Evolutionary conservation across 2,329 filamentous ascomycete species (phyloP), one percentile per base, ranked within the genome.

Genomic region (Xylaria sp.): DNA sequence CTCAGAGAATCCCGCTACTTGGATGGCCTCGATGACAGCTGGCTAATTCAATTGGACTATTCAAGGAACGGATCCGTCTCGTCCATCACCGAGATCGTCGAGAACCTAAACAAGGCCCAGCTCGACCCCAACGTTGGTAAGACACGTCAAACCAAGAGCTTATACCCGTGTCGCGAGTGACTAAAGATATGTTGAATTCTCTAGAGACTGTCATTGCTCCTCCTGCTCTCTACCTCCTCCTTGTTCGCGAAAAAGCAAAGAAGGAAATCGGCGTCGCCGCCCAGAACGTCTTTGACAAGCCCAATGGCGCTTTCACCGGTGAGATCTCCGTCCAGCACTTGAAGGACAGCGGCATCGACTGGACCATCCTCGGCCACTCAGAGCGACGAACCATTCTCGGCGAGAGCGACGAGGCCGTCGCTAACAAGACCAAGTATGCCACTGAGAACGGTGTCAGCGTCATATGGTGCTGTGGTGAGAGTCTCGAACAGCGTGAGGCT

Each of bases 401-500:
- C 78, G 95, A 99, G 85, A 86, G 86, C 69, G 92, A 97, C 79
- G 84, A 88, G 71, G 89, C 95, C 72, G 88, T 98, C 70, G 92
- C 94, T 67, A 87, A 85, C 82, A 99, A 99, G 91, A 95, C 93
- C 79, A 97, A 96, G 87, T 89, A 88, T 74, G 93, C 95, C 66
- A 84, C 95, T 63, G 92, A 96, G 75, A 91, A 91, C 74, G 94
- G 93, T 66, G 78, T 99, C 69, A 85, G 87, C 71, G 95, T 98
- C 75, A 97, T 99, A 80, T 91, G 97, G 83, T 99, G 95, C 89
- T 95, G 92, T 78, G 95, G 95, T 73, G 95, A 99, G 88, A 92
- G 89, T 72, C 87, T 98, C 68, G 92, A 97, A 86, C 89, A 96
- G 84, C 90, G 94, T 71, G 94, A 97, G 84, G 85, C 86, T 67